A percentile compares a stretch with the other conserved stretches of the same genome.
Evolutionary conservation across 2,329 filamentous ascomycete species (phyloP).

Genomic region (Pyrenophora tritici-repentis): DNA sequence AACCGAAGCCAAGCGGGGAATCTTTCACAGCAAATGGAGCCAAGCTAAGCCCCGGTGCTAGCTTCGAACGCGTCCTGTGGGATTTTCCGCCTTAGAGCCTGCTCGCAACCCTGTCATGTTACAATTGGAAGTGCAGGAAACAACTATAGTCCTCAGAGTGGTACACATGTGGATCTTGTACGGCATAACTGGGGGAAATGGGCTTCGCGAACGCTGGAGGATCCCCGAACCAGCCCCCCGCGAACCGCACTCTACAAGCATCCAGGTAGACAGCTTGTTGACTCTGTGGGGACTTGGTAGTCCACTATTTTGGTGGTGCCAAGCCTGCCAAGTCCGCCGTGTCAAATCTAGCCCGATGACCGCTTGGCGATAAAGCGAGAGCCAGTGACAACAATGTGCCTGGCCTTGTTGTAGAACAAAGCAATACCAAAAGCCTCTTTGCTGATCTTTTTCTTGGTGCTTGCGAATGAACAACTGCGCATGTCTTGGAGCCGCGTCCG

Average conservation of each 20-base stretch:
- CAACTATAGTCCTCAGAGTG: background rate
- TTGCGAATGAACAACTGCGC: background rate
- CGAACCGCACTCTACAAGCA: background rate
- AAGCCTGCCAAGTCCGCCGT: conserved; percentile 6
- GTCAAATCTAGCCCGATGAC: background rate
- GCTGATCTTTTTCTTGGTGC: background rate
- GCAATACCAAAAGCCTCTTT: background rate
- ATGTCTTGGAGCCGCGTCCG: conserved; percentile 1
- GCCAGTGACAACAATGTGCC: conserved; percentile 4
- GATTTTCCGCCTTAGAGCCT: conserved; percentile 6
- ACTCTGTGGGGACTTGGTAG: background rate
- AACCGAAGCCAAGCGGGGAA: conserved; percentile 5
- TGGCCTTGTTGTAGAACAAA: background rate
- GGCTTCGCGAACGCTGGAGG: background rate
- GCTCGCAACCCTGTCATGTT: background rate
- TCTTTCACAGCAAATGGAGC: background rate
- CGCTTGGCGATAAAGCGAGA: conserved; percentile 3
- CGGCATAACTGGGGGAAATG: background rate
- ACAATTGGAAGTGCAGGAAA: conserved; percentile 1
- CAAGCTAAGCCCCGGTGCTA: conserved; percentile 4
- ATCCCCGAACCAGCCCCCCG: background rate
- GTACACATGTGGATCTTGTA: background rate
- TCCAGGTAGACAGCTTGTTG: background rate
- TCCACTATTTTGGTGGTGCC: background rate
- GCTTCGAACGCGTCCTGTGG: conserved; percentile 6